Evolutionary conservation across 2,329 filamentous ascomycete species (phyloP), one percentile per base, ranked within the genome.

Genomic region (Dichotomopilus funicola): DNA sequence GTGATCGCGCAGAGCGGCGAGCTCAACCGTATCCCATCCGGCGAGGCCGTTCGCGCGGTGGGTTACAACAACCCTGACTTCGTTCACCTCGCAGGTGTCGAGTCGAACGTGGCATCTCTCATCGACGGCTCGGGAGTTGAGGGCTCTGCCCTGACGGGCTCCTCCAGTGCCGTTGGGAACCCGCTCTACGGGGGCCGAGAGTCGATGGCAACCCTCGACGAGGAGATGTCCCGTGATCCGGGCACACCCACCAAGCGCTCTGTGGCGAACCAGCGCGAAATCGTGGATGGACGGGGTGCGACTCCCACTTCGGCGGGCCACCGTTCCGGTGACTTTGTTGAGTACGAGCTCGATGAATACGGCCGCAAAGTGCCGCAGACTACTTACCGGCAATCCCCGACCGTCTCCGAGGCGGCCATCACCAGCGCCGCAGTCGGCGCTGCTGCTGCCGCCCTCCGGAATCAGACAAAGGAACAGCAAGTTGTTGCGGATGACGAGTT

Each of bases 61-160:
- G 86, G 81, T 43, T 84, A 85, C 9, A 95, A 89, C 9, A 95
- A 89, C 63, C 86, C 90, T 1, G 79, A 89, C 62, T 86, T 90
- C 65, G 79, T 95, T 3, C 84, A 91, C 36, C 63, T 85, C 82
- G 1, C 83, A 82, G 89, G 81, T 2, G 85, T 95, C 0, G 91
- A 96, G 70, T 96, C 91, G 11, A 88, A 88, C 8, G 91, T 97
- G 9, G 92, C 92, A 6, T 96, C 91, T 12, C 75, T 97, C 6
- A 75, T 86, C 1, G 87, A 94, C 63, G 89, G 91, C 13, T 92
- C 90, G 0, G 74, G 79, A 69, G 68, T 82, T 12, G 79, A 82
- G 4, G 79, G 80, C 51, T 95, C 90, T 2, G 81, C 86, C 10
- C 68, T 96, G 52, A 91, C 83, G 3, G 74, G 72, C 11, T 78